A percentile compares a stretch with the other conserved stretches of the same genome.
Conservation (phyloP, 768 basidiomycete species). For the Termitomyces sp. region DNA sequence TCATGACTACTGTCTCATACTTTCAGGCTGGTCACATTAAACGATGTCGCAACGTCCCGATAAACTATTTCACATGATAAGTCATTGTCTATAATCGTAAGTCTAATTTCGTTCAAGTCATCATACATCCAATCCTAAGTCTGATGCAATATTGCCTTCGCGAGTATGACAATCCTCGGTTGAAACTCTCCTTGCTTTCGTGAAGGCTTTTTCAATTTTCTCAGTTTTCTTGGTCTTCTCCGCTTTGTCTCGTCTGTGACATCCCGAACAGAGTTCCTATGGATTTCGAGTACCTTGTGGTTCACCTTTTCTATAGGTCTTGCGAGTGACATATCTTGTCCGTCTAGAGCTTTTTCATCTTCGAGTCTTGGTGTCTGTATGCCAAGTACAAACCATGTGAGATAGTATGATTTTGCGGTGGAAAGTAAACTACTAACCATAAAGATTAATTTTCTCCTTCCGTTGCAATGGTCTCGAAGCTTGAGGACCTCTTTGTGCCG, state of each 20-base stretch:
- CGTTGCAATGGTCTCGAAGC: neutral
- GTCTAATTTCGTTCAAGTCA: neutral
- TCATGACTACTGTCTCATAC: neutral
- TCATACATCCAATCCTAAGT: neutral
- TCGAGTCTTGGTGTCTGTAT: neutral
- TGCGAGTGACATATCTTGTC: neutral
- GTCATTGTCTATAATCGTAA: neutral
- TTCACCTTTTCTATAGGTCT: neutral
- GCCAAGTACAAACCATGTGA: neutral
- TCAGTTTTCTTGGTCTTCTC: neutral
- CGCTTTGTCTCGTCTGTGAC: neutral
- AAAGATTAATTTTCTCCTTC: neutral
- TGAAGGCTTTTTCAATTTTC: neutral
- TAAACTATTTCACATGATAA: neutral
- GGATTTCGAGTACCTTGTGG: neutral
- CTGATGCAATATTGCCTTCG: neutral
- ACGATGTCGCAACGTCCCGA: neutral
- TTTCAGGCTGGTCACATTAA: neutral
- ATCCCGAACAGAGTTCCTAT: neutral
- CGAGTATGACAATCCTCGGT: neutral
- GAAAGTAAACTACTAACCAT: neutral
- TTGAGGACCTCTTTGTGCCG: constrained; percentile 1
- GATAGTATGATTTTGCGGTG: neutral
- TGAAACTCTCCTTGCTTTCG: too few relatives aligned
- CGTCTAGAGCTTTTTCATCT: neutral